These are phyloP conservation scores for Fusarium verrucosum DNA, from an alignment of 2,329 filamentous ascomycete species.

Conservation along the genomic window DNA sequence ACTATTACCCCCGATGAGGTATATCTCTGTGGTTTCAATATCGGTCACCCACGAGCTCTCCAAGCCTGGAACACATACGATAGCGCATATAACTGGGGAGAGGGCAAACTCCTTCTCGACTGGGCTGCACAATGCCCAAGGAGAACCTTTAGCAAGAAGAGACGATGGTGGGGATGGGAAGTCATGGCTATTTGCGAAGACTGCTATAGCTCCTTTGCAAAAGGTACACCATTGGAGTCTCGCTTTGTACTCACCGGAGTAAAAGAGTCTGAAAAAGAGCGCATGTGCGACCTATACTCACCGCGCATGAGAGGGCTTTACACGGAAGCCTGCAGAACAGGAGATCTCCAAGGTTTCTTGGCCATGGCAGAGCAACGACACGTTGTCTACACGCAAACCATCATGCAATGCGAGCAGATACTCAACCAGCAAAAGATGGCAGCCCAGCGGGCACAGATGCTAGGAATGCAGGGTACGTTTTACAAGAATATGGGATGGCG, in stretches of 20 bases:
- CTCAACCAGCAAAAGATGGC: slow-evolving; percentile 40
- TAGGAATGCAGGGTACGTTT: slow-evolving; percentile 42
- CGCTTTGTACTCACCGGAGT: slow-evolving; percentile 45
- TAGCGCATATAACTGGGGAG: slow-evolving; percentile 45
- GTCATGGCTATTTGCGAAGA: slow-evolving; percentile 50
- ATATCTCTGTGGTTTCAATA: slow-evolving; percentile 49
- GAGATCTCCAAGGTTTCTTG: slow-evolving; percentile 42
- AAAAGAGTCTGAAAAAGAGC: slow-evolving; percentile 13
- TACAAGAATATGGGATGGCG: slow-evolving; percentile 40
- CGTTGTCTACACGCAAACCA: slow-evolving; percentile 48
- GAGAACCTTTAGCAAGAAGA: slow-evolving; percentile 13
- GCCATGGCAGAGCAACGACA: slow-evolving; percentile 40
- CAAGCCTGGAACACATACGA: slow-evolving; percentile 37
- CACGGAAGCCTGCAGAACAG: slow-evolving; percentile 42
- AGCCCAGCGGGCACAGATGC: slow-evolving; percentile 39
- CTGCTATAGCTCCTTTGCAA: slow-evolving; percentile 49
- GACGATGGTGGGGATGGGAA: slow-evolving; percentile 50
- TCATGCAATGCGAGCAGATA: slow-evolving; percentile 39
- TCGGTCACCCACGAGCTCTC: slow-evolving; percentile 42
- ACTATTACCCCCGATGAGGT: slow-evolving; percentile 18
- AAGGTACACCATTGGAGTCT: slow-evolving; percentile 41
- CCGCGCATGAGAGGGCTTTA: slow-evolving; percentile 50
- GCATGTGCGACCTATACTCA: slow-evolving; percentile 53
- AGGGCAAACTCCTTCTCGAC: slow-evolving; percentile 39
- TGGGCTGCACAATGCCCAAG: slow-evolving; percentile 44